Base-by-base conservation (phyloP, 768 basidiomycete genomes). In the Russula griseocarnosa region DNA sequence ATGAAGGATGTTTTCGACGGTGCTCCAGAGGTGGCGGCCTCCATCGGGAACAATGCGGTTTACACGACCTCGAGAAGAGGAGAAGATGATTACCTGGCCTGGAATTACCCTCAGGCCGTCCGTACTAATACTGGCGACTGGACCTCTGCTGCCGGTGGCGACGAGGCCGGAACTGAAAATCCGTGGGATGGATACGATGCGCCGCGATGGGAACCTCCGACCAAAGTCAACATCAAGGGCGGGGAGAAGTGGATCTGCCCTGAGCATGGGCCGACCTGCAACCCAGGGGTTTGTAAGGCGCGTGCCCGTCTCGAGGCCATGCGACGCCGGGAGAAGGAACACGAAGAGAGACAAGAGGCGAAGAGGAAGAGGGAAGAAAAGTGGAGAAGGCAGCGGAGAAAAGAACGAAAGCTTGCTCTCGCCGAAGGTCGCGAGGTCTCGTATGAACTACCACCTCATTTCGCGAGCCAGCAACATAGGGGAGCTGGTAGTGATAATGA, bases 251-350 rank as follows among this genome's bases (percentile, higher is more conserved):
- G 57, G 61, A 9, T 18, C 0, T 68, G 65, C 24, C 20, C 32
- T 16, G 42, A 46, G 6, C 67, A 68, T 20, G 67, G 67, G 7
- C 10, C 54, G n/a, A 20, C 36, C 42, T 68, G 67, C 55, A 56
- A 5, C 32, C 49, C 46, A 0, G 61, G 61, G 1, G 57, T 68
- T 13, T 68, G 67, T 61, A 22, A 57, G 50, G 58, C 18, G 46
- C 46, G 44, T 6, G 57, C 47, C 11, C 42, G 3, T 9, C 0
- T 50, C 18, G 54, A 62, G 40, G 3, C 3, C 5, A 42, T 32
- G 26, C 9, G 20, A 14, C 55, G 65, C 9, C 5, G 1, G n/a
- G 18, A 14, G 49, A 20, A 24, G 20, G 60, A 60, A 26, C 14
- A 5, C 18, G 34, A 59, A 16, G 22, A 53, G 36, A 22, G 67